Percentiles rank a stretch among this genome's conserved stretches.
These are phyloP conservation scores for Tricholoma matsutake DNA, from an alignment of 768 basidiomycete genomes.

Conservation along the genomic window DNA sequence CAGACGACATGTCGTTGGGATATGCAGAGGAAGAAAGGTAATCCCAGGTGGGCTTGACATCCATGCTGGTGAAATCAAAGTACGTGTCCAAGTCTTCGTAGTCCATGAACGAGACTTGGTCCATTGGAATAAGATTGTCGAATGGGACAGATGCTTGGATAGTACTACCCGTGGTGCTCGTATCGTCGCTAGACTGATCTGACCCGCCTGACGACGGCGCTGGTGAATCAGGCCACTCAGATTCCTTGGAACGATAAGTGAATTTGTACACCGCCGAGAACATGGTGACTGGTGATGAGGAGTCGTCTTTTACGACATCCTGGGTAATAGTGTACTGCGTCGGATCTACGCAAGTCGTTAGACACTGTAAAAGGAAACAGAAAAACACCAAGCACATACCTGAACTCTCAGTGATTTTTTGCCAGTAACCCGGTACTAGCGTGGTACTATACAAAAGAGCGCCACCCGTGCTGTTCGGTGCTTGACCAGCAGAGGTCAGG, in stretches of 20 bases:
- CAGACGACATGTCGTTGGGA: conserved; percentile 13
- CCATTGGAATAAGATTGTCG: conserved; percentile 20
- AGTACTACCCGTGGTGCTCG: not conserved
- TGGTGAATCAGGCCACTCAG: conserved; percentile 12
- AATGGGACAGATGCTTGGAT: conserved; percentile 15
- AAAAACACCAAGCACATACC: conserved; percentile 40
- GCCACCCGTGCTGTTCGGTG: conserved; percentile 24
- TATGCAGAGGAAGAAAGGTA: conserved; percentile 12
- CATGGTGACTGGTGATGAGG: conserved; percentile 28
- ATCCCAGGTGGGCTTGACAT: conserved; percentile 10
- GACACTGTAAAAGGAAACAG: not conserved
- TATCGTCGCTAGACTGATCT: conserved; percentile 8
- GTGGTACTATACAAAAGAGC: conserved; percentile 54
- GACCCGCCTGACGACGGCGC: conserved; percentile 11
- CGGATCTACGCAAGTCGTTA: conserved; percentile 45
- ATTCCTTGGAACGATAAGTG: conserved; percentile 31
- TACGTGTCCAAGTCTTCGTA: conserved; percentile 12
- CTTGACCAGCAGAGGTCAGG: conserved; percentile 28
- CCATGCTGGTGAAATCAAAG: conserved; percentile 11
- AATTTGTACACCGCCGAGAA: conserved; percentile 64
- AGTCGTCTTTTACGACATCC: conserved; percentile 45
- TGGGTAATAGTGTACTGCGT: conserved; percentile 65
- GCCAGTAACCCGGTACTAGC: conserved; percentile 67
- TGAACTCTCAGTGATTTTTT: conserved; percentile 48
- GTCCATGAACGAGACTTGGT: conserved; percentile 8